Evolutionary conservation across 495 filamentous ascomycete genomes (phyloP).

Genomic region (Lichenothelia convexa): DNA sequence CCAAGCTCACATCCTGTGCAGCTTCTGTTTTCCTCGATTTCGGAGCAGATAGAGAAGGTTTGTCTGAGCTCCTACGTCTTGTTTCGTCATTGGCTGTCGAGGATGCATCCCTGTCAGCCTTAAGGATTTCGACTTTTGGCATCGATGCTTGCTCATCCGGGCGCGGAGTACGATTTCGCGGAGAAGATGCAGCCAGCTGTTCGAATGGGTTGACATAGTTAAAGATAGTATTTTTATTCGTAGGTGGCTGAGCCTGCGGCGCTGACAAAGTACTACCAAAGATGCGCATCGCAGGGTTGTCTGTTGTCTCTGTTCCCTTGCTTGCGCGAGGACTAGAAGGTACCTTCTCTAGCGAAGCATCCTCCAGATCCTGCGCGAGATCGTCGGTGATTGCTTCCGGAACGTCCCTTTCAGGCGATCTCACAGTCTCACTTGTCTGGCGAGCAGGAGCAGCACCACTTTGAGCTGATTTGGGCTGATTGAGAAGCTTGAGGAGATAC

Average conservation of each 20-base stretch:
- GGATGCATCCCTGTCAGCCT: constrained; percentile 17
- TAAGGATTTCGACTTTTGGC: constrained; percentile 22
- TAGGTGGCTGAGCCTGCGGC: constrained; percentile 24
- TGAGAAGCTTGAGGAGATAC: constrained; percentile 45
- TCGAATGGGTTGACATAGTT: constrained; percentile 70
- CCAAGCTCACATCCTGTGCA: constrained; percentile 17
- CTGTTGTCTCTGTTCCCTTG: constrained; percentile 3
- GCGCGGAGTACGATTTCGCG: constrained; percentile 35
- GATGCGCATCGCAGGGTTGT: constrained; percentile 20
- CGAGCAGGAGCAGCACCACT: background rate
- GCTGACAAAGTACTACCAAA: constrained; percentile 19
- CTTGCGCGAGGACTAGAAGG: constrained; percentile 2
- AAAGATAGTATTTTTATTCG: constrained; percentile 31
- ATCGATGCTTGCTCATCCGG: constrained; percentile 7
- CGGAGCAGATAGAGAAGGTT: too few species aligned
- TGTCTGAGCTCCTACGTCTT: constrained; percentile 10
- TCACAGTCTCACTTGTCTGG: background rate
- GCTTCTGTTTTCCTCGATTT: too few species aligned
- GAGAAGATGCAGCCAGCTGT: constrained; percentile 48
- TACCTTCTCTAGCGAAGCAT: constrained; percentile 10
- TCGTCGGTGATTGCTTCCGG: constrained; percentile 13
- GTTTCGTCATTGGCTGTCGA: constrained; percentile 5
- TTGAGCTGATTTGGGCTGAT: constrained; percentile 31
- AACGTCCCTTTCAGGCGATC: constrained; percentile 1
- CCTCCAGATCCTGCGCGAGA: constrained; percentile 8